Evolutionary conservation across 306 rosid species (phyloP), one percentile per base, ranked within the genome.

Genomic region (Macrotyloma uniflorum): DNA sequence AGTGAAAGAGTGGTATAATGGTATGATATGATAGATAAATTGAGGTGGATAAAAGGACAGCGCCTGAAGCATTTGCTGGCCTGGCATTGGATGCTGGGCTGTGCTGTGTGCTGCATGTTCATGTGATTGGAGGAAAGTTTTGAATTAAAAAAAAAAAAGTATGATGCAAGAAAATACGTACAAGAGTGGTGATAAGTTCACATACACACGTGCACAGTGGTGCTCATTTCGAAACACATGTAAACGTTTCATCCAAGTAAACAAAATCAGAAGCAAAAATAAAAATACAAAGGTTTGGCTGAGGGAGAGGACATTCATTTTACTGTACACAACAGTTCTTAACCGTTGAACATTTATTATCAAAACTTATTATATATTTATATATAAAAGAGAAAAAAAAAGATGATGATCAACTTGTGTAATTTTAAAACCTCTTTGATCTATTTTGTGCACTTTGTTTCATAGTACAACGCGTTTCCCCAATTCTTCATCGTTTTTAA

Each of bases 121-220:
- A 64, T 78, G 72, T 65, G 18, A 77, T 87, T 77, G 82, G n/a
- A n/a, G n/a, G n/a, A n/a, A n/a, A n/a, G n/a, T n/a, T n/a, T n/a
- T n/a, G n/a, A n/a, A n/a, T n/a, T n/a, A n/a, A n/a, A n/a, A n/a
- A n/a, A 40, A 40, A 40, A 9, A 40, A 40, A 63, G 65, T 71
- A 32, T 23, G n/a, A 62, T 62, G 7, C 45, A 64, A 7, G 24
- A 64, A 19, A 7, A 64, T 18, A 47, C 55, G 58, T 20, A 8
- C 43, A 28, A 55, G 30, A 24, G 2, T 14, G 3, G 43, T 38
- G 43, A n/a, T n/a, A n/a, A 38, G 43, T 9, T 1, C 16, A 42
- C 15, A 42, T 42, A 65, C 89, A 79, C 93, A 89, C 96, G 96
- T 87, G 96, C 93, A 75, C 15, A 5, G 20, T 46, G 22, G 22